Evolutionary conservation across 805 yeast genomes (phyloP).

Genomic region (Komagataella mondaviorum): DNA sequence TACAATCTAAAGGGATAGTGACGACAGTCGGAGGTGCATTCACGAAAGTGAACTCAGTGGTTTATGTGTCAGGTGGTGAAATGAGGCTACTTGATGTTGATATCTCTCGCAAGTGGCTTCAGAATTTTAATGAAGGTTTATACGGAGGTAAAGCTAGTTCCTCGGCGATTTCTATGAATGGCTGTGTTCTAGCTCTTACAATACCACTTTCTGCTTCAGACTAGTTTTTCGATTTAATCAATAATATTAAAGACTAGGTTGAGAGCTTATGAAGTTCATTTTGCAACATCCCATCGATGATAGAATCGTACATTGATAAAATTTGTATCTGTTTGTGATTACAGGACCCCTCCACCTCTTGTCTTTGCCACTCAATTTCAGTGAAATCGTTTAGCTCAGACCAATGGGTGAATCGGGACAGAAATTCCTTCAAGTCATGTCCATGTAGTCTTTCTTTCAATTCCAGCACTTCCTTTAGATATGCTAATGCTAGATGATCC

Average conservation of each 20-base stretch:
- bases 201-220: background rate
- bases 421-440: constrained; percentile 8
- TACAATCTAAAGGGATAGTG: background rate
- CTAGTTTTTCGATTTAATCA: background rate
- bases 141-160: background rate
- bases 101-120: background rate
- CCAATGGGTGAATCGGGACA: background rate
- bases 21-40: background rate
- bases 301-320: background rate
- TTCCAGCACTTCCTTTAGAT: constrained; percentile 15
- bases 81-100: background rate
- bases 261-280: background rate
- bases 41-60: background rate
- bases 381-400: background rate
- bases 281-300: background rate
- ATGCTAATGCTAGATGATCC: constrained; percentile 7
- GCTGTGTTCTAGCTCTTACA: background rate
- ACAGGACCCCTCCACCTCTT: background rate
- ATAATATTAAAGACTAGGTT: background rate
- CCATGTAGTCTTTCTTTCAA: constrained; percentile 15
- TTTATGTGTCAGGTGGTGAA: background rate
- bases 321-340: background rate
- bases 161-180: background rate
- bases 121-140: background rate
- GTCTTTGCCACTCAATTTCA: background rate